Conservation (phyloP, 2,329 filamentous ascomycete species). For the Aspergillus texensis region DNA sequence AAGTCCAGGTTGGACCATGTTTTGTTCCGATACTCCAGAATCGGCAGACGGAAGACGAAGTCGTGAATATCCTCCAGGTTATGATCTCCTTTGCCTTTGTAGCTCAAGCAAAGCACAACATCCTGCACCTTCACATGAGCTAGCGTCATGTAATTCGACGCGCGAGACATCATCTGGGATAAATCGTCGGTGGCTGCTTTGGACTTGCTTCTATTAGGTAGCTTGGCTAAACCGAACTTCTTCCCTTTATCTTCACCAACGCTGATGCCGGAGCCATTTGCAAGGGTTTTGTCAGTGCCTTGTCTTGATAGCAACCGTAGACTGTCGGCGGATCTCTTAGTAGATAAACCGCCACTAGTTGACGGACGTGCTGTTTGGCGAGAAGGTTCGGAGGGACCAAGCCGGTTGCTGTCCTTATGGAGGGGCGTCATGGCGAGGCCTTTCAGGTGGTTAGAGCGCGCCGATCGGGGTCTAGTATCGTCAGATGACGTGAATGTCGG, state of each 20-base stretch:
- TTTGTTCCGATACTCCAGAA: slow-evolving; percentile 96
- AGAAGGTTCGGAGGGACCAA: slow-evolving; percentile 21
- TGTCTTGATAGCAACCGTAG: slow-evolving; percentile 40
- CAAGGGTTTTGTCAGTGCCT: slow-evolving; percentile 41
- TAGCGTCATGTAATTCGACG: slow-evolving; percentile 96
- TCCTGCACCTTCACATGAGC: slow-evolving; percentile 93
- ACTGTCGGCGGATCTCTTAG: slow-evolving; percentile 48
- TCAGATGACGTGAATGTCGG: slow-evolving; percentile 70
- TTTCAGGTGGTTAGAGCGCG: slow-evolving; percentile 33
- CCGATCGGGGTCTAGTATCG: slow-evolving; percentile 33
- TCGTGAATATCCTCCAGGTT: slow-evolving; percentile 97
- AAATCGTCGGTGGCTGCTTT: slow-evolving; percentile 80
- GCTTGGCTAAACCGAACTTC: slow-evolving; percentile 49
- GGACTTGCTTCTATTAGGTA: slow-evolving; percentile 54
- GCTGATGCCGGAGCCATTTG: slow-evolving; percentile 31
- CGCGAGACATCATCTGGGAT: slow-evolving; percentile 93
- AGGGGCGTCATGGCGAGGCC: slow-evolving; percentile 40
- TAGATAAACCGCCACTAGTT: slow-evolving; percentile 34
- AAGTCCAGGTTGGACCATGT: slow-evolving; percentile 98
- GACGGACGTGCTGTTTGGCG: slow-evolving; percentile 28
- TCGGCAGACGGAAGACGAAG: slow-evolving; percentile 93
- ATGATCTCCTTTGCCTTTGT: slow-evolving; percentile 93
- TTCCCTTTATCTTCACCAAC: slow-evolving; percentile 51
- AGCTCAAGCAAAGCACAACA: slow-evolving; percentile 91
- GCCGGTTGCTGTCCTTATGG: slow-evolving; percentile 29